Evolutionary conservation across 2,329 filamentous ascomycete genomes (phyloP).

Genomic region (Hypoxylon sp.): DNA sequence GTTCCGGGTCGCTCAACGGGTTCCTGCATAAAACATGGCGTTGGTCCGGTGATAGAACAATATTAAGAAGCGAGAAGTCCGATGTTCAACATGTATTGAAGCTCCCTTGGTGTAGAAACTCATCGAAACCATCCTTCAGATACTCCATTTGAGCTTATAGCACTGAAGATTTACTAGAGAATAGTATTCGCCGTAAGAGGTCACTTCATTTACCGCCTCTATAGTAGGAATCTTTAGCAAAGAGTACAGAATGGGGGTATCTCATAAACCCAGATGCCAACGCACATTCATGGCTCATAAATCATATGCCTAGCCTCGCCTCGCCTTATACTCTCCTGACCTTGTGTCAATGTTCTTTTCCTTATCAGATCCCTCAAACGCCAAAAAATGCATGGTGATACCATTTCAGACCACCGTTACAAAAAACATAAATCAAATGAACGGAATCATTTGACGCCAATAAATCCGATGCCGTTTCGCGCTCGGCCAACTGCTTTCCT

Average conservation of each 20-base stretch:
- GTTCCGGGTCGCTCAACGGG: slow-evolving; percentile 1
- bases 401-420: too few relatives aligned
- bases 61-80: slow-evolving; percentile 3
- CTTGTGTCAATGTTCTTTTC: too few relatives aligned
- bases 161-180: too few relatives aligned
- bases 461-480: slow-evolving; percentile 69
- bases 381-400: too few relatives aligned
- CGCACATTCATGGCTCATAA: slow-evolving; percentile 29
- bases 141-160: too few relatives aligned
- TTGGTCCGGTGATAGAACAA: slow-evolving; percentile 1
- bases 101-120: too few relatives aligned
- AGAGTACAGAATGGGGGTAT: slow-evolving; percentile 32
- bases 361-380: background rate
- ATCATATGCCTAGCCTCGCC: too few relatives aligned
- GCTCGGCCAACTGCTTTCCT: slow-evolving; percentile 64
- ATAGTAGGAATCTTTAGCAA: slow-evolving; percentile 4
- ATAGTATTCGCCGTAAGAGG: too few relatives aligned
- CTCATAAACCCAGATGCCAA: slow-evolving; percentile 29
- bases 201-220: background rate
- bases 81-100: too few relatives aligned
- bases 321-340: too few relatives aligned
- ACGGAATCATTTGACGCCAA: slow-evolving; percentile 72
- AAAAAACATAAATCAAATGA: too few relatives aligned
- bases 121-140: too few relatives aligned
- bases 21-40: slow-evolving; percentile 22